Percentiles rank a stretch among this genome's conserved stretches.
Evolutionary conservation across 441 rosid genomes (phyloP).

Genomic region (Mallotus japonicus): DNA sequence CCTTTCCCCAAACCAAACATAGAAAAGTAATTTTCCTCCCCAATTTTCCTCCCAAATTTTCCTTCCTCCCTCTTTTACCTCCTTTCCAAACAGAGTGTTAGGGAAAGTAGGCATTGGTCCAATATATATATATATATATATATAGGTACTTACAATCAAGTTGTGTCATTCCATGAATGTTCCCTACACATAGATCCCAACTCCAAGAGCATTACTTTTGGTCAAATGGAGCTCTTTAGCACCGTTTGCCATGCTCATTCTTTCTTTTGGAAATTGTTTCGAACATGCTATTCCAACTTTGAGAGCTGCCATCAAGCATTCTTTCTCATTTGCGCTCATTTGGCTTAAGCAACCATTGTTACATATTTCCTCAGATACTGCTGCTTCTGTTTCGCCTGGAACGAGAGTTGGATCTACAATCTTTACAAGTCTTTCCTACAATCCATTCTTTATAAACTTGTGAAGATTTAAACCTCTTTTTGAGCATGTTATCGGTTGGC

Average conservation of each 20-base stretch:
- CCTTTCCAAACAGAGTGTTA: no score
- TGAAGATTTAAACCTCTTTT: background rate
- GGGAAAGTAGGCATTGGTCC: no score
- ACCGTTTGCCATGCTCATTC: conserved; percentile 16
- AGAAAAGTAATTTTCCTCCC: no score
- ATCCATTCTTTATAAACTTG: background rate
- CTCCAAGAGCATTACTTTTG: background rate
- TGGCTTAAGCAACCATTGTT: no score
- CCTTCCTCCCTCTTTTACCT: no score
- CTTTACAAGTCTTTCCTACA: background rate
- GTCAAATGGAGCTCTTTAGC: background rate
- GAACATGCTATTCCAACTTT: no score
- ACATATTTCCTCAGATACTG: no score
- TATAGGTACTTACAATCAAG: no score
- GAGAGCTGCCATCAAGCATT: background rate
- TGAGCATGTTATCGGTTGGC: background rate
- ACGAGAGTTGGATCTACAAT: background rate
- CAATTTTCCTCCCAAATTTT: no score
- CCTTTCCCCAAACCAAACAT: no score
- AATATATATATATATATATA: no score
- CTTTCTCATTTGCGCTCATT: background rate
- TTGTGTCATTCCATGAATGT: no score
- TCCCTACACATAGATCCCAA: background rate
- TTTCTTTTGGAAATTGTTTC: conserved; percentile 1
- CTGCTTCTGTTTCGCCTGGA: background rate